These are phyloP conservation scores for Cercospora sp. DNA, from an alignment of 2,329 filamentous ascomycete genomes.

Conservation along the genomic window DNA sequence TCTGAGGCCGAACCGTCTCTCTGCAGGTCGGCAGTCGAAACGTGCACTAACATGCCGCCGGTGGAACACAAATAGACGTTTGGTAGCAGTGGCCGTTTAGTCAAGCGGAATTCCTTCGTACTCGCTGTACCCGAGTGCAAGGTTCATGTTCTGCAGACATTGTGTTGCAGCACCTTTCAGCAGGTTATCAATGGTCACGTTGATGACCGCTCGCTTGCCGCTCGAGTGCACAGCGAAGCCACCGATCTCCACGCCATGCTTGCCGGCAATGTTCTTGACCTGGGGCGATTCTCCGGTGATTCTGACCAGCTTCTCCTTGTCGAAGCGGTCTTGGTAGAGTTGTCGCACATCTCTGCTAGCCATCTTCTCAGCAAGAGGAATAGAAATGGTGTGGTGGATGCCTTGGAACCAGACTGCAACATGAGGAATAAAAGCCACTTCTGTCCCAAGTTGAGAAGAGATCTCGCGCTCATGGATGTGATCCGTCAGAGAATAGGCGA, in stretches of 20 bases:
- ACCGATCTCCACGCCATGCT: constrained; percentile 90
- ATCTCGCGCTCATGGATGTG: constrained; percentile 97
- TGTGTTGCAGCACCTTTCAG: constrained; percentile 92
- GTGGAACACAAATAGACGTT: too few species aligned
- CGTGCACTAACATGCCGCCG: neutral
- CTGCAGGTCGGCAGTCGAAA: neutral
- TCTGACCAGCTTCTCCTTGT: constrained; percentile 93
- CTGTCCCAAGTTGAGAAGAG: constrained; percentile 69
- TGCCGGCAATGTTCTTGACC: constrained; percentile 80
- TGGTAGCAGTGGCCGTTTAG: constrained; percentile 28
- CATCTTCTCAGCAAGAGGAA: constrained; percentile 84
- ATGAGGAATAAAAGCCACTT: constrained; percentile 86
- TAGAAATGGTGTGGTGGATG: constrained; percentile 87
- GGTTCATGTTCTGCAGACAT: constrained; percentile 93
- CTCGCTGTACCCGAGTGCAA: constrained; percentile 83
- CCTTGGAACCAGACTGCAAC: constrained; percentile 97
- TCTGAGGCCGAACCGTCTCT: neutral
- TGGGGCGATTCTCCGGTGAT: constrained; percentile 82
- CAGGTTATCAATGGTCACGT: constrained; percentile 90
- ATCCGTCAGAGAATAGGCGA: constrained; percentile 87
- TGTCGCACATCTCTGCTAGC: constrained; percentile 88
- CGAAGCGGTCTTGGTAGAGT: constrained; percentile 93
- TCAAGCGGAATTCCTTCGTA: constrained; percentile 79
- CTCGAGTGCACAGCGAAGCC: constrained; percentile 90
- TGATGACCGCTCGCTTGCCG: constrained; percentile 91